Base-by-base conservation (phyloP, 2,329 filamentous ascomycete species). In the Aspergillus pseudoviridinutans region DNA sequence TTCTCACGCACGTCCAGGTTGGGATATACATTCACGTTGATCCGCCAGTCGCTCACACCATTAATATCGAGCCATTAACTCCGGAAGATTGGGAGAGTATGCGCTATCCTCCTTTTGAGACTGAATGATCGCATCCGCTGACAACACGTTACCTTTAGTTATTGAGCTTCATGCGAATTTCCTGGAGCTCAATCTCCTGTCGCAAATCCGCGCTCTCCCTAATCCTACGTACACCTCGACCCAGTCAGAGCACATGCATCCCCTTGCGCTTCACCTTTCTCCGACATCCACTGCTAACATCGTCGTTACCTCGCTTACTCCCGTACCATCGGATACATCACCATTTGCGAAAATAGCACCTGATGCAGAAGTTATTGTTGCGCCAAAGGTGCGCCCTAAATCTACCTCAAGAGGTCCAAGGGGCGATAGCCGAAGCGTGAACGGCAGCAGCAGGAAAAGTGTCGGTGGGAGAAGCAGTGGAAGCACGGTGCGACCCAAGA, bases 151-250 rank as follows among this genome's bases (percentile, higher is more conserved):
- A 51, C 12, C n/a, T 51, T 29, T 62, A 83, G 82, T 97, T 68
- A 97, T 99, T 66, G 94, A 99, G 75, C 80, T 99, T 1, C 94
- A 99, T 78, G 94, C 94, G 4, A 94, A 89, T 17, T 99, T 97
- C 70, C 81, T 99, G 52, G 94, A 99, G 71, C 82, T 97, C 63
- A 97, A 99, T 73, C 86, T 99, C 53, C 81, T 96, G 32, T 90
- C 88, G 49, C 94, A 99, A 77, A 92, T 99, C 66, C 88, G 94
- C 67, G 93, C 93, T 20, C 80, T 99, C 24, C 93, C 93, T 25
- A 97, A 97, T 73, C 93, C 93, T 20, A 79, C 82, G 25, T 90
- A 86, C 71, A 80, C 77, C 47, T 78, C 80, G 28, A 79, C 79
- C 27, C 78, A 80, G 27, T 72, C 80, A 17, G 78, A 84, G 14